Conservation (phyloP, 805 yeast species). For the Ogataea philodendri region DNA sequence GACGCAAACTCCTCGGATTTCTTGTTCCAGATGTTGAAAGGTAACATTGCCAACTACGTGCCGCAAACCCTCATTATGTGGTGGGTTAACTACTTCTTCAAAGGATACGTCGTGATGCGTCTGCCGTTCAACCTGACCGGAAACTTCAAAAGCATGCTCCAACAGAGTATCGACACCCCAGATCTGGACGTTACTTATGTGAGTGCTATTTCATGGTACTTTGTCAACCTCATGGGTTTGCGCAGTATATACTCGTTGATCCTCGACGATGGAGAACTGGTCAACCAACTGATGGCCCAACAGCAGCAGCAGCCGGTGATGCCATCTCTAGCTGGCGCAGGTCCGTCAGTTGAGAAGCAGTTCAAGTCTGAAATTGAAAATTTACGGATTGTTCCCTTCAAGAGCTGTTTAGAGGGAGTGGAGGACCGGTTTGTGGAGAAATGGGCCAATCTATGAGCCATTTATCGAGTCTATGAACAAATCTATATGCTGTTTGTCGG, state of each 20-base stretch:
- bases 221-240: conserved; percentile 81
- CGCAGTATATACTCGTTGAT: conserved; percentile 73
- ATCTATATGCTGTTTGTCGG: conserved; percentile 9
- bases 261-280: conserved; percentile 51
- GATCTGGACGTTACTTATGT: conserved; percentile 92
- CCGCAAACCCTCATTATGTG: conserved; percentile 95
- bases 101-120: conserved; percentile 84
- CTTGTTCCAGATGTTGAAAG: conserved; percentile 73
- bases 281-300: conserved; percentile 43
- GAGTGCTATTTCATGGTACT: conserved; percentile 93
- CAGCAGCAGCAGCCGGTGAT: conserved; percentile 33
- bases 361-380: conserved; percentile 74
- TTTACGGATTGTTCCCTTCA: conserved; percentile 40
- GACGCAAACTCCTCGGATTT: conserved; percentile 74
- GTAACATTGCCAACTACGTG: conserved; percentile 75
- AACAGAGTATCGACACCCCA: conserved; percentile 77
- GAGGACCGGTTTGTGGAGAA: conserved; percentile 50
- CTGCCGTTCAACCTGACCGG: conserved; percentile 90
- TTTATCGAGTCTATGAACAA: conserved; percentile 8
- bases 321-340: conserved; percentile 48
- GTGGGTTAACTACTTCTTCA: conserved; percentile 92
- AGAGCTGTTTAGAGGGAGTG: conserved; percentile 58
- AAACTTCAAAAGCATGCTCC: conserved; percentile 89
- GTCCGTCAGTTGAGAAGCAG: conserved; percentile 59
- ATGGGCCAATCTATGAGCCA: conserved; percentile 10